phyloP scores from a whole-genome alignment of 345 rosid genomes.

The Physaria fendleri region DNA sequence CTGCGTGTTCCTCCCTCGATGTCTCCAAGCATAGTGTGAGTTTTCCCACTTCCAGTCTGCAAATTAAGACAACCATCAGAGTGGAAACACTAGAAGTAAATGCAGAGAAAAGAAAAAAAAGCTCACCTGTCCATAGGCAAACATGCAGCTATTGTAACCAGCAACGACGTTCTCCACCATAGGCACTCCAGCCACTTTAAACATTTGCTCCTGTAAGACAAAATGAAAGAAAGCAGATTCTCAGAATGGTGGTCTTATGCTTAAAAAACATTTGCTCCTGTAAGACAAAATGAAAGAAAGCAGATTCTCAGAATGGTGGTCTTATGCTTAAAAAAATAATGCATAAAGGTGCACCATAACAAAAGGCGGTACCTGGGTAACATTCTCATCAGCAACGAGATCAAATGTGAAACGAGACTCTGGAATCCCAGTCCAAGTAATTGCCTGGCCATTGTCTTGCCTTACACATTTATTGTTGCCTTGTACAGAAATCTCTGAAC shows the following conservation, averaged over 20 bases:
- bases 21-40: constrained; percentile 99
- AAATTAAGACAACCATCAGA: constrained; percentile 15
- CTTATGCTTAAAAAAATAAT: background rate
- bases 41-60: constrained; percentile 99
- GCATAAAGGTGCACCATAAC: background rate
- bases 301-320: background rate
- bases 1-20: constrained; percentile 93
- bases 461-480: constrained; percentile 68
- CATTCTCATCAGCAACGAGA: constrained; percentile 82
- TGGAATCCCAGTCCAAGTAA: constrained; percentile 89
- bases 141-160: constrained; percentile 99
- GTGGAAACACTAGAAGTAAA: background rate
- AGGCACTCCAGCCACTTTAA: constrained; percentile 89
- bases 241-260: background rate
- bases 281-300: too few species aligned
- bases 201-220: constrained; percentile 62
- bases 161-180: constrained; percentile 96
- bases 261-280: too few species aligned
- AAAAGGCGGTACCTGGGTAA: constrained; percentile 54
- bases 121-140: constrained; percentile 96
- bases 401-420: constrained; percentile 94
- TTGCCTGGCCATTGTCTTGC: constrained; percentile 78
- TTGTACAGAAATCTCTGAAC: constrained; percentile 76
- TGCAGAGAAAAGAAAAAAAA: background rate
- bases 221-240: background rate